Evolutionary conservation across 2,329 filamentous ascomycete species (phyloP).

Genomic region (Penicillium sp.): DNA sequence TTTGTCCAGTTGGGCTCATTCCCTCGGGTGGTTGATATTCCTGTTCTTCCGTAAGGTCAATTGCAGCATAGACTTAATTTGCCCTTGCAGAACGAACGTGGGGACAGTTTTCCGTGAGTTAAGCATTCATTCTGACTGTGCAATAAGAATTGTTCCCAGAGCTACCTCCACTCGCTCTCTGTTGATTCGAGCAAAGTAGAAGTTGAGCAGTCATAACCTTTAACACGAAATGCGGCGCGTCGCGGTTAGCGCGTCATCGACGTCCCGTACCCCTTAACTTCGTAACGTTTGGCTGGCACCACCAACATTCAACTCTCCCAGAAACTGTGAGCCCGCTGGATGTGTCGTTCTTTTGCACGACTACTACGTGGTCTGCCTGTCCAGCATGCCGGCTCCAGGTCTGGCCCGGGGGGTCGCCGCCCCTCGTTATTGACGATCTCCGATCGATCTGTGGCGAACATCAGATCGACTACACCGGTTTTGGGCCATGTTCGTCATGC

Average conservation of each 20-base stretch:
- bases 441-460: constrained; percentile 31
- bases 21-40: not conserved
- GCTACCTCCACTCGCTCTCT: not conserved
- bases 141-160: too few relatives aligned
- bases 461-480: constrained; percentile 17
- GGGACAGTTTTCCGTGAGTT: not conserved
- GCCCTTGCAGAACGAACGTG: not conserved
- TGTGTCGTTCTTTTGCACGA: constrained; percentile 28
- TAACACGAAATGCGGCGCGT: constrained; percentile 8
- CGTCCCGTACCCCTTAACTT: not conserved
- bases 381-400: constrained; percentile 32
- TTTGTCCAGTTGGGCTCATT: not conserved
- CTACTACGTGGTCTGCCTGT: constrained; percentile 25
- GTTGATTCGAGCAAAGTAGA: not conserved
- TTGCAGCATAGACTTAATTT: not conserved
- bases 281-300: not conserved
- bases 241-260: constrained; percentile 10
- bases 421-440: constrained; percentile 25
- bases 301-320: not conserved
- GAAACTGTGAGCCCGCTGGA: constrained; percentile 25
- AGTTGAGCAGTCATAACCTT: not conserved
- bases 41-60: not conserved
- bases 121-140: too few relatives aligned
- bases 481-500: constrained; percentile 18
- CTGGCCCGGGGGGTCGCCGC: constrained; percentile 28